Percentiles rank a stretch among this genome's conserved stretches.
phyloP scores from a whole-genome alignment of 2,329 filamentous ascomycete genomes.

The Stemphylium lycopersici region DNA sequence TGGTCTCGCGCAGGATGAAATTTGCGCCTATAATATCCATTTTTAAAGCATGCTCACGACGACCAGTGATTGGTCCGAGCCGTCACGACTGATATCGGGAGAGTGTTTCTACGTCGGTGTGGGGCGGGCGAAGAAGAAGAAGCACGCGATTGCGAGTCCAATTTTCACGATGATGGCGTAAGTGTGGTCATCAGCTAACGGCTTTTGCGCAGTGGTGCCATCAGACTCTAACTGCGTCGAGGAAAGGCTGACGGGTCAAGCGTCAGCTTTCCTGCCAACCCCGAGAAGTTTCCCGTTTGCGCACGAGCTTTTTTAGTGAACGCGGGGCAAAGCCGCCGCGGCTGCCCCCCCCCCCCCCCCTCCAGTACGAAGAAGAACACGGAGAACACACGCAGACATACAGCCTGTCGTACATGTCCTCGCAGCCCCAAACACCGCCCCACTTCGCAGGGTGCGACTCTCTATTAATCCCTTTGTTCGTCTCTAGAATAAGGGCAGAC shows the following conservation, averaged over 20 bases:
- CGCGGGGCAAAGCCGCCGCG: constrained; percentile 11
- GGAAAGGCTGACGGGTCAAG: neutral
- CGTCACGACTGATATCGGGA: neutral
- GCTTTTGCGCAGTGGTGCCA: neutral
- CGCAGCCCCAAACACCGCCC: neutral
- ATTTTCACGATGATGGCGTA: neutral
- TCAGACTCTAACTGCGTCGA: neutral
- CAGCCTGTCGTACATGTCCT: neutral
- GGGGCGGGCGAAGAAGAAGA: neutral
- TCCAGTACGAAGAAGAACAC: neutral
- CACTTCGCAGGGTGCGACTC: neutral
- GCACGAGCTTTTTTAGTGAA: constrained; percentile 2
- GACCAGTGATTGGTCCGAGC: neutral
- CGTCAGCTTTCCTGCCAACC: constrained; percentile 6
- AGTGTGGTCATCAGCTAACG: neutral
- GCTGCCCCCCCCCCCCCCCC: neutral
- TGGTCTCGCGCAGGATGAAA: too few species aligned
- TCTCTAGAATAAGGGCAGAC: neutral
- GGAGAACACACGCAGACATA: neutral
- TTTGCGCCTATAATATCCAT: too few species aligned
- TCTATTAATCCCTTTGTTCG: constrained; percentile 5
- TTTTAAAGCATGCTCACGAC: neutral
- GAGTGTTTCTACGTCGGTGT: neutral
- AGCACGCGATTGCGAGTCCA: neutral
- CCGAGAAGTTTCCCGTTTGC: neutral